Base-by-base conservation (phyloP, 495 filamentous ascomycete species). In the Aspergillus asperescens region DNA sequence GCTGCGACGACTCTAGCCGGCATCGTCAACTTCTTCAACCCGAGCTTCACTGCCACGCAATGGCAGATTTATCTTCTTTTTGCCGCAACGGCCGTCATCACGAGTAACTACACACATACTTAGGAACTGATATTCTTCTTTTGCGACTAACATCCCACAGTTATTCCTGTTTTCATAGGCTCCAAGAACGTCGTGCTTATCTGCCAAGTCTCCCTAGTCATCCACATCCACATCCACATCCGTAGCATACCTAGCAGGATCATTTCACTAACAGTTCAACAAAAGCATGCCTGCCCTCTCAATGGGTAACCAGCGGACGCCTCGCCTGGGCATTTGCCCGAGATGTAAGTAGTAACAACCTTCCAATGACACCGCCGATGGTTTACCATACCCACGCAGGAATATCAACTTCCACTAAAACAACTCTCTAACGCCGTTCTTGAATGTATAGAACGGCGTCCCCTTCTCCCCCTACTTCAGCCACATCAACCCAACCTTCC, bases 271-370 rank as follows among this genome's bases (percentile, higher is more conserved):
- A n/a, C n/a, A n/a, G n/a, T n/a, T n/a, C n/a, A n/a, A n/a, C n/a
- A n/a, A n/a, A n/a, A 62, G 63, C 48, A 16, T 56, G 56, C 19
- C 50, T 68, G 0, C 62, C 60, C 57, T 46, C 27, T 4, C 43
- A 46, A 22, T 46, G 43, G 43, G 56, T 68, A 1, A 57, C 42
- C 2, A 45, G 50, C 18, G 66, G 70, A 23, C 61, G 71, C 4
- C 52, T 73, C 32, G 61, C 64, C 5, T 75, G 71, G 70, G 67
- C 70, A 2, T 72, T 75, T 41, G 59, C 71, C 0, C 56, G 70
- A 37, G 70, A 46, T 16, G 71, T 50, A 57, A 58, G 53, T 53
- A 25, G 4, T 1, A 12, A 18, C n/a, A 25, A 1, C 7, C 8
- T 19, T 3, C n/a, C n/a, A n/a, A n/a, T n/a, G n/a, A n/a, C n/a